Conservation (phyloP, 1,284 basidiomycete species). For the Apiotrichum porosum region DNA sequence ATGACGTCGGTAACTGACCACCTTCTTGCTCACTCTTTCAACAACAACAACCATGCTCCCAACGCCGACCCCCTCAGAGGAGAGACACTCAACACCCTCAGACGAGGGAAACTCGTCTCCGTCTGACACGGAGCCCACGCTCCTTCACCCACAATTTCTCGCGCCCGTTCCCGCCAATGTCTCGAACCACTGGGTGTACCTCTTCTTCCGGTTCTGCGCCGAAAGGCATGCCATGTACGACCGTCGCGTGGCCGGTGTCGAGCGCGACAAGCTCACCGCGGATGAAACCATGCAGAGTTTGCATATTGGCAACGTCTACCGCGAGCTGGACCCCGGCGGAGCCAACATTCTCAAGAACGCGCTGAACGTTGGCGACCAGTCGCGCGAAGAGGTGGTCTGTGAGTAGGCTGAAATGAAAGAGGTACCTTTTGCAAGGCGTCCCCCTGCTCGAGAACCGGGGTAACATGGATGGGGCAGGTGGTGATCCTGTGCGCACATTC, state of each 20-base stretch:
- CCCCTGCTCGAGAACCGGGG: no score
- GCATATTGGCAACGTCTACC: slow-evolving; percentile 28
- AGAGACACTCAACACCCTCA: no score
- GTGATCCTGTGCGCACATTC: no score
- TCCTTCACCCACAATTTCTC: slow-evolving; percentile 16
- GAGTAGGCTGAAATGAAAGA: slow-evolving; percentile 8
- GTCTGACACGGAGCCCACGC: slow-evolving; percentile 2
- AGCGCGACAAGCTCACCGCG: slow-evolving; percentile 18
- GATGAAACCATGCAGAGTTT: slow-evolving; percentile 23
- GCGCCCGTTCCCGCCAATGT: slow-evolving; percentile 12
- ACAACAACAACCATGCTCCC: no score
- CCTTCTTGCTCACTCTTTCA: no score
- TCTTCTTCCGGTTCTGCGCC: slow-evolving; percentile 35
- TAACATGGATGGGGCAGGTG: no score
- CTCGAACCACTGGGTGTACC: slow-evolving; percentile 24
- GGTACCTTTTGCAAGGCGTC: no score
- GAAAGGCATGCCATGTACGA: slow-evolving; percentile 30
- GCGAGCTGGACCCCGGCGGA: slow-evolving; percentile 25
- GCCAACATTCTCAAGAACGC: slow-evolving; percentile 12
- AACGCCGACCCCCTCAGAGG: no score
- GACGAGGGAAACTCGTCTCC: no score
- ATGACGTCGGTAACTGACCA: no score
- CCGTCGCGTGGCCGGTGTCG: slow-evolving; percentile 14
- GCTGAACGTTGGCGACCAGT: slow-evolving; percentile 25
- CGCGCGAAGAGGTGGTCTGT: slow-evolving; percentile 28